A percentile compares a stretch with the other conserved stretches of the same genome.
Conservation (phyloP, 208 protist genomes). For the Acanthamoeba pearcei region DNA sequence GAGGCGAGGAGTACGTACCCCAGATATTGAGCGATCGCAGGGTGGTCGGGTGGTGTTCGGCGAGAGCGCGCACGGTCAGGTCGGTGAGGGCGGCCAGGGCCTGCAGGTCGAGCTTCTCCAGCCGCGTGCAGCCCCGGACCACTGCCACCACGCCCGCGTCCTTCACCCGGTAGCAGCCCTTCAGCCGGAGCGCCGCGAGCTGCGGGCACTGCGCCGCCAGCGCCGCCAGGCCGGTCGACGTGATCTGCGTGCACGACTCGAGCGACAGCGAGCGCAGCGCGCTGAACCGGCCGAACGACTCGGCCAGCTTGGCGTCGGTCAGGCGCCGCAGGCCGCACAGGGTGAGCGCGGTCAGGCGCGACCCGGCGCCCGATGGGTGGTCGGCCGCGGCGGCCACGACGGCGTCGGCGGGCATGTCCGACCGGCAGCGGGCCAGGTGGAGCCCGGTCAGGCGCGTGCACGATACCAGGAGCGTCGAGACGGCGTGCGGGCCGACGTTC, state of each 20-base stretch:
- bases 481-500: background rate
- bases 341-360: background rate
- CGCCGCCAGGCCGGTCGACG: background rate
- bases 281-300: background rate
- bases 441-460: background rate
- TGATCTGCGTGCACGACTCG: constrained; percentile 18
- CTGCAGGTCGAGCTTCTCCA: constrained; percentile 8
- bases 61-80: background rate
- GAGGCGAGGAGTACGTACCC: background rate
- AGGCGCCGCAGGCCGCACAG: background rate
- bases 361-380: background rate
- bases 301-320: background rate
- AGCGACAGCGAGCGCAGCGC: background rate
- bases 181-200: background rate
- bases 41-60: constrained; percentile 1
- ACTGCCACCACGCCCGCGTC: background rate
- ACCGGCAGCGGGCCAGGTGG: background rate
- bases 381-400: background rate
- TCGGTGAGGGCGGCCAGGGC: constrained; percentile 6
- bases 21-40: constrained; percentile 10
- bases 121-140: background rate
- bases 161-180: constrained; percentile 7
- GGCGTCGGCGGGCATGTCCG: background rate
- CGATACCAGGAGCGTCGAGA: background rate
- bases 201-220: background rate